These are phyloP conservation scores for Penicillium egyptiacum DNA, from an alignment of 495 filamentous ascomycete genomes.

Conservation along the genomic window DNA sequence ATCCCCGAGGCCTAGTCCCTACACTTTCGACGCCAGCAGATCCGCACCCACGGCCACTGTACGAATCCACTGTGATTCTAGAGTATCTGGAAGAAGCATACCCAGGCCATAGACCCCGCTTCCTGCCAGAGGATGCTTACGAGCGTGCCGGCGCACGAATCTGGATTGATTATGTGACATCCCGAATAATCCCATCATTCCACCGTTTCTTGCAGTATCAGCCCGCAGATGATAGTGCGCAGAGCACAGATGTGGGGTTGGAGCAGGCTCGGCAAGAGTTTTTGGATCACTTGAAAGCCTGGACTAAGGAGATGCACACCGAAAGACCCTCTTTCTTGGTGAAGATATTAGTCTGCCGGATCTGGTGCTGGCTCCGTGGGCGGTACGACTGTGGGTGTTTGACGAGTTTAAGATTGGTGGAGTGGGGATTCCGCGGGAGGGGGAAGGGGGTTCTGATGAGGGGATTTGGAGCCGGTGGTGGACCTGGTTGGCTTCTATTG, in stretches of 20 bases:
- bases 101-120: conserved; percentile 38
- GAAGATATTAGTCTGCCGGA: conserved; percentile 57
- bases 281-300: conserved; percentile 49
- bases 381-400: conserved; percentile 65
- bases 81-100: conserved; percentile 72
- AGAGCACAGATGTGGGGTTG: conserved; percentile 29
- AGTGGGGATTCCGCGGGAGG: conserved; percentile 53
- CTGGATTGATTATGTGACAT: conserved; percentile 68
- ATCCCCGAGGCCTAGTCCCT: conserved; percentile 68
- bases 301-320: conserved; percentile 58
- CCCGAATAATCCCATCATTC: conserved; percentile 62
- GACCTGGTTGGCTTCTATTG: conserved; percentile 57
- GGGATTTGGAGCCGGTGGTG: conserved; percentile 60
- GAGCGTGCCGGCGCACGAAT: conserved; percentile 58
- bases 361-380: conserved; percentile 65
- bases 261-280: conserved; percentile 51
- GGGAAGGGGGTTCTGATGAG: conserved; percentile 50
- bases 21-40: conserved; percentile 49
- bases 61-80: conserved; percentile 65
- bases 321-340: conserved; percentile 63
- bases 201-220: conserved; percentile 66
- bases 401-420: conserved; percentile 71
- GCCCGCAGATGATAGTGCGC: conserved; percentile 18
- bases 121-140: conserved; percentile 59
- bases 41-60: conserved; percentile 51